These are phyloP conservation scores for Jamesozyma gamospora DNA, from an alignment of 805 yeast species.

Conservation along the genomic window DNA sequence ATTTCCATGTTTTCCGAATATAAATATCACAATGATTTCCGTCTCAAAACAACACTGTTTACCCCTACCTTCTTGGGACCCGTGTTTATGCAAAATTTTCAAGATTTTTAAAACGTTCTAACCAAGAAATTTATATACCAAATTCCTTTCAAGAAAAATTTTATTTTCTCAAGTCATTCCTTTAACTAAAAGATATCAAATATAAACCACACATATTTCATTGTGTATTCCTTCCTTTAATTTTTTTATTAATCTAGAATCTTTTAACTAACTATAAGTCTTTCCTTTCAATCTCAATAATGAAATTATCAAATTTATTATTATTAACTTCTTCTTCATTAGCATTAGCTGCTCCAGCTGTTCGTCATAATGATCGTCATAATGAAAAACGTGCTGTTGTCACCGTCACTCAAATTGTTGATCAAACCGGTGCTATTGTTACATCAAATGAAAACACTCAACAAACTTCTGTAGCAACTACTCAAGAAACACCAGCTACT, in stretches of 20 bases:
- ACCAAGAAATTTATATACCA: too few relatives aligned
- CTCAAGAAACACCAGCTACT: constrained; percentile 17
- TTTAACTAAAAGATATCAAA: not conserved
- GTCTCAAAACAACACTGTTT: not conserved
- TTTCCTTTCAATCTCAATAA: constrained; percentile 7
- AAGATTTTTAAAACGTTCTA: too few relatives aligned
- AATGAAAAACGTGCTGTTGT: constrained; percentile 26
- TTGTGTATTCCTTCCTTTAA: constrained; percentile 3
- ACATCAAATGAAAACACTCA: constrained; percentile 9
- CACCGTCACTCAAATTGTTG: constrained; percentile 27
- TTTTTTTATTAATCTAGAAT: not conserved
- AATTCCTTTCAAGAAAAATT: not conserved
- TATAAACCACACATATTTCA: not conserved
- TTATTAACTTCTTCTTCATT: constrained; percentile 18
- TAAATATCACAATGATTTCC: not conserved
- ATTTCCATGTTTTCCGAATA: not conserved
- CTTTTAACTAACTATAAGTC: constrained; percentile 8
- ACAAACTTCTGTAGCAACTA: constrained; percentile 17
- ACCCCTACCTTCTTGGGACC: not conserved
- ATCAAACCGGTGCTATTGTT: constrained; percentile 23
- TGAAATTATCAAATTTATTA: constrained; percentile 19
- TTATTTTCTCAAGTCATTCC: constrained; percentile 1
- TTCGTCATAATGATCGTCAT: constrained; percentile 17
- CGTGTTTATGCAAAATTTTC: too few relatives aligned
- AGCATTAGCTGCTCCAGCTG: constrained; percentile 24